phyloP scores from a whole-genome alignment of 345 rosid genomes.

The Gossypium rotundifolium region DNA sequence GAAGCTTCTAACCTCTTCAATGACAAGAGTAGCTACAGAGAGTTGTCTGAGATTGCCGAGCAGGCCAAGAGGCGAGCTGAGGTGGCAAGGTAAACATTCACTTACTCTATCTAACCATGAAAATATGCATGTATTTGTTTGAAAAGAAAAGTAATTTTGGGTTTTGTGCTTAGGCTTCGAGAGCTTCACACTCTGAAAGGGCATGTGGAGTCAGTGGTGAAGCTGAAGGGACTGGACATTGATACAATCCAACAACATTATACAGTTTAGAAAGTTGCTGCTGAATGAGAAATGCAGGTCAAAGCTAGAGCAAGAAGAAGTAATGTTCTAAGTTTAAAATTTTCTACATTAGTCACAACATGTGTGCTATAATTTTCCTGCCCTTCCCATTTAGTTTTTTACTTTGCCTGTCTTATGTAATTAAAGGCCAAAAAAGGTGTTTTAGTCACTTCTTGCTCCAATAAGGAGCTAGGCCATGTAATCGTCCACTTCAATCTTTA shows the following conservation, averaged over 20 bases:
- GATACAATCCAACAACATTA: constrained; percentile 80
- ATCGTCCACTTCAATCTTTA: constrained; percentile 5
- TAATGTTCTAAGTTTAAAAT: constrained; percentile 3
- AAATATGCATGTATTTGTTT: neutral
- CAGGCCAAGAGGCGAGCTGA: constrained; percentile 89
- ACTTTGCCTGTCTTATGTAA: constrained; percentile 5
- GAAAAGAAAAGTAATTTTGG: neutral
- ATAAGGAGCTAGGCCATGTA: constrained; percentile 10
- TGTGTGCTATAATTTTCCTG: neutral
- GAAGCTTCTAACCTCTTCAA: constrained; percentile 35
- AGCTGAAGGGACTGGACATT: constrained; percentile 76
- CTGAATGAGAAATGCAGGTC: constrained; percentile 6
- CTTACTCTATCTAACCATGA: neutral
- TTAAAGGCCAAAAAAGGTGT: constrained; percentile 13
- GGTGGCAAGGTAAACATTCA: constrained; percentile 58
- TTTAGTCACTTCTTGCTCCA: constrained; percentile 7
- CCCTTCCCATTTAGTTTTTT: neutral
- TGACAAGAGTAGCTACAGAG: constrained; percentile 64
- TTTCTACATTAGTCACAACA: constrained; percentile 14
- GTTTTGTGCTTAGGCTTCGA: constrained; percentile 43
- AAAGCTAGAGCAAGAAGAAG: constrained; percentile 2
- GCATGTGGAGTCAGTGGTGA: constrained; percentile 85
- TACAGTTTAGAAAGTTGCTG: constrained; percentile 43
- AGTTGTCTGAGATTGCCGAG: constrained; percentile 76
- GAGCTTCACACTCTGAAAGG: constrained; percentile 84